Percentiles rank a stretch among this genome's conserved stretches.
Conservation (phyloP, 2,329 filamentous ascomycete species). For the Arthroderma sp. region DNA sequence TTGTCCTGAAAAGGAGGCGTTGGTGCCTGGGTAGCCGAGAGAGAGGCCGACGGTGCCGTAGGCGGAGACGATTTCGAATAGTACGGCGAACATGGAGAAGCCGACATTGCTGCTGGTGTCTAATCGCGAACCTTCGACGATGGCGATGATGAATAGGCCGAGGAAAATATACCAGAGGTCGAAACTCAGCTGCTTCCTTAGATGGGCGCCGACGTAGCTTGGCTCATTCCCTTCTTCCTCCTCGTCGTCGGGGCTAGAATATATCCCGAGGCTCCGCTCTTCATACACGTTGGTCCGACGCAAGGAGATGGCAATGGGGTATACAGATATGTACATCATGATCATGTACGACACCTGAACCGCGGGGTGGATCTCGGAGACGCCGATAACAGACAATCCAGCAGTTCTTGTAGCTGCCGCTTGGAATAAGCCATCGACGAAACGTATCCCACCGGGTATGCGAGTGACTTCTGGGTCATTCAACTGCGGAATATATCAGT, state of each 20-base stretch:
- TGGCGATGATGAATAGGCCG: constrained; percentile 82
- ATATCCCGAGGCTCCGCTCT: constrained; percentile 53
- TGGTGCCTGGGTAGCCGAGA: constrained; percentile 62
- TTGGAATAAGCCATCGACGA: constrained; percentile 82
- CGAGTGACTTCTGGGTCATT: constrained; percentile 55
- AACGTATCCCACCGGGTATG: constrained; percentile 58
- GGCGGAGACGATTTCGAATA: constrained; percentile 81
- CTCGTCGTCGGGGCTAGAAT: constrained; percentile 60
- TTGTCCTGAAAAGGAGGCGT: constrained; percentile 70
- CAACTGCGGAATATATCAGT: constrained; percentile 40
- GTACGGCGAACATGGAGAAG: constrained; percentile 54
- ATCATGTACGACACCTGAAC: constrained; percentile 90
- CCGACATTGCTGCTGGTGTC: constrained; percentile 43
- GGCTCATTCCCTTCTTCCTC: constrained; percentile 46
- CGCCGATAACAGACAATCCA: constrained; percentile 70
- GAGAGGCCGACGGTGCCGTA: constrained; percentile 91
- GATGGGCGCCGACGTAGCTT: constrained; percentile 80
- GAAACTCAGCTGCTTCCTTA: constrained; percentile 87
- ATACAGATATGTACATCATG: constrained; percentile 99
- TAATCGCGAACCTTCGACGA: constrained; percentile 66
- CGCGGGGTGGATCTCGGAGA: constrained; percentile 69
- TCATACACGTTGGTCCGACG: constrained; percentile 94
- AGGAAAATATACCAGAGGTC: constrained; percentile 96
- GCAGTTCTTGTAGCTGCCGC: constrained; percentile 81
- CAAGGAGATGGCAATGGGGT: constrained; percentile 90